Conservation (phyloP, 345 rosid species). For the Psidium friedrichsthalianum region DNA sequence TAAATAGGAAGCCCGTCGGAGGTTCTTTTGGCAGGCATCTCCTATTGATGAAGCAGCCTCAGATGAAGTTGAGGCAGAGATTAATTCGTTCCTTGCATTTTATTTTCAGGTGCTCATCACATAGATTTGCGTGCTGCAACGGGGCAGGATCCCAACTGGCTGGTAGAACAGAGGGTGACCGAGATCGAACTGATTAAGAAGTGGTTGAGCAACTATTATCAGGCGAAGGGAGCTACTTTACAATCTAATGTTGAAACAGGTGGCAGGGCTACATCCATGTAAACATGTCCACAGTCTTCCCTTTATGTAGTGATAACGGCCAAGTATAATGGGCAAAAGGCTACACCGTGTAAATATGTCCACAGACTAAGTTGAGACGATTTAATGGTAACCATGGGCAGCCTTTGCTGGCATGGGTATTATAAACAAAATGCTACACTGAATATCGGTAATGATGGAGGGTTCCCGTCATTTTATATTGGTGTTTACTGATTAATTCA, state of each 20-base stretch:
- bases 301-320: neutral
- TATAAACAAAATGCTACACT: neutral
- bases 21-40: neutral
- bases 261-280: neutral
- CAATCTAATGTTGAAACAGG: neutral
- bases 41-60: neutral
- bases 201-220: conserved; percentile 45
- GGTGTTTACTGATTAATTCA: neutral
- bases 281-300: neutral
- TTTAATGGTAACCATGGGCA: neutral
- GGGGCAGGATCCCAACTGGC: conserved; percentile 67
- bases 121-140: conserved; percentile 69
- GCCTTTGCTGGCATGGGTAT: neutral
- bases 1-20: neutral
- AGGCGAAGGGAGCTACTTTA: conserved; percentile 7
- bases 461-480: neutral
- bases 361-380: neutral
- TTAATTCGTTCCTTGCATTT: neutral
- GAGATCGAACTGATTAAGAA: conserved; percentile 64
- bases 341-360: neutral
- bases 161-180: conserved; percentile 57
- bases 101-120: conserved; percentile 75
- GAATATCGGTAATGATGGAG: neutral
- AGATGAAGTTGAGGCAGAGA: neutral
- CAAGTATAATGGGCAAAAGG: neutral